Evolutionary conservation across 225 moss, liverwort and hornwort species (phyloP), one percentile per base, ranked within the genome.

Genomic region (Physcomitrium patens): DNA sequence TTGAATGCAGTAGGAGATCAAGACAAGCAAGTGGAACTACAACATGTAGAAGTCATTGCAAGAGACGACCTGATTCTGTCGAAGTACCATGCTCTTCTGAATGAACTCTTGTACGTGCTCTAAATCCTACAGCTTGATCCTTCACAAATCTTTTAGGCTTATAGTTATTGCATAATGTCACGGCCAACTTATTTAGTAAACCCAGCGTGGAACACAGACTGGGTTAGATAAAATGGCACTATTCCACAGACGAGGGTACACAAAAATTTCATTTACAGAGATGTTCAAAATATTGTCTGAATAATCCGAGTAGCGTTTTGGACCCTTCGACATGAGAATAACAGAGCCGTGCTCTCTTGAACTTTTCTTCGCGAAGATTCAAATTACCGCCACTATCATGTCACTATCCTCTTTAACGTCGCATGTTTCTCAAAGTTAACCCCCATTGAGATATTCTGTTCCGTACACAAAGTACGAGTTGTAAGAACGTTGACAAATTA

Each of bases 41-140:
- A 86, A 67, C 82, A 78, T 74, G 79, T 86, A 77, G 86, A 89
- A 84, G 80, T 89, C 67, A 52, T 82, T 66, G 86, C 86, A 20
- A 84, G 77, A 37, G 84, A 82, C 60, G 84, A 78, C 46, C 63
- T 61, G 47, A 68, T 67, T 14, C 79, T 84, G 69, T 78, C 80
- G 10, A 86, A 73, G 63, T 86, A 82, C 69, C 86, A 84, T 63
- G 84, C 80, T 72, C 84, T 89, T 69, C 72, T 89, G 49, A 81
- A 89, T 54, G 89, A 89, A 66, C 81, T 89, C 44, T 67, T 86
- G 89, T 89, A 60, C 66, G 86, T 86, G 68, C 37, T 70, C 37
- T 22, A 14, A 49, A 51, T 44, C 68, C 44, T 71, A 22, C 49
- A 79, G 10, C 65, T 54, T 46, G 6, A 43, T 23, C 11, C 46